Evolutionary conservation across 176 grass and related monocot species (phyloP), one percentile per base, ranked within the genome.

Genomic region (Eragrostis curvula): DNA sequence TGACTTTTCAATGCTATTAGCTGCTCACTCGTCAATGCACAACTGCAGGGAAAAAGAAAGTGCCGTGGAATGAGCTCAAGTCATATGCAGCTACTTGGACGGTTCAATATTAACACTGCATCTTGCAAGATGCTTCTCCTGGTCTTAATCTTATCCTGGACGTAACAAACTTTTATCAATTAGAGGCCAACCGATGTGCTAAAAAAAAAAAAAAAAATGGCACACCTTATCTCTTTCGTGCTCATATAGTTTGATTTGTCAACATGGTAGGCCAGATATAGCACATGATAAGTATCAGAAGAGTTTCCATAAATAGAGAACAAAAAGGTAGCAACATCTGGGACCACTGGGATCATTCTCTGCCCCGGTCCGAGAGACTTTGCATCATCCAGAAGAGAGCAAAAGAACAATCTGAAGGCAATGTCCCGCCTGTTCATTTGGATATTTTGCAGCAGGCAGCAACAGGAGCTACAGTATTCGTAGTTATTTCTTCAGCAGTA

Each of bases 81-180:
- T 71, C 77, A 48, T 49, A 24, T 47, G 23, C 73, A 61, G 21
- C 49, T 20, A 74, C 43, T 9, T 29, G 43, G 61, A 47, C 66
- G 69, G 61, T 84, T 68, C 87, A 51, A 62, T 6, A 44, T 11
- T 42, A 18, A 74, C 50, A 84, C 68, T 23, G 68, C 75, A 68
- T 46, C 75, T 39, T 74, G 9, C 62, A 68, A 65, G 79, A 78
- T 60, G 51, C 8, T 18, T 36, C 32, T n/a, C n/a, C n/a, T n/a
- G n/a, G 30, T 36, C 36, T 65, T 6, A 0, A 2, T 4, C 42
- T 43, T n/a, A n/a, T 36, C 32, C 32, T 36, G 32, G 32, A 36
- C 4, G 32, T 36, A 36, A 45, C 9, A 10, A 45, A 9, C 43
- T 45, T 45, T 9, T 45, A 7, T 45, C 43, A 1, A 36, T 36